These are phyloP conservation scores for Penicillium paneum DNA, from an alignment of 2,329 filamentous ascomycete species.

Conservation along the genomic window DNA sequence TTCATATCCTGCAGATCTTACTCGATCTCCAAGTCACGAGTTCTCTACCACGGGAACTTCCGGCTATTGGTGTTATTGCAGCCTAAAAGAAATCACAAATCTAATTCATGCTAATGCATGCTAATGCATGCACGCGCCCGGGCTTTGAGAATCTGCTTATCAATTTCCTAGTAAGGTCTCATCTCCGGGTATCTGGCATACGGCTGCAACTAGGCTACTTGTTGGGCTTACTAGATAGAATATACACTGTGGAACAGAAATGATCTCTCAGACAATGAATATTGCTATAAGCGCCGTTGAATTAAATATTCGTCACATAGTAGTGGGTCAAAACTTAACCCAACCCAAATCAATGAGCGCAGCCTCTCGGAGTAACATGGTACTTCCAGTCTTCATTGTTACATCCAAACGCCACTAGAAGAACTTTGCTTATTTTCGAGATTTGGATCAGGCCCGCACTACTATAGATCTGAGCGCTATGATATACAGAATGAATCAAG, in stretches of 20 bases:
- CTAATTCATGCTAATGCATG: slow-evolving; percentile 11
- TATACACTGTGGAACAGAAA: not conserved
- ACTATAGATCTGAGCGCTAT: not conserved
- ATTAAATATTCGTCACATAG: not conserved
- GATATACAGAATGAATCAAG: not conserved
- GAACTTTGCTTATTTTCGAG: not conserved
- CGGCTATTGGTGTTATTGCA: slow-evolving; percentile 3
- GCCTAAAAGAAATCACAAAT: slow-evolving; percentile 17
- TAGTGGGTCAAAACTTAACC: not conserved
- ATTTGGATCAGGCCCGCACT: not conserved
- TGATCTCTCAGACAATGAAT: not conserved
- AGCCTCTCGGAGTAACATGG: not conserved
- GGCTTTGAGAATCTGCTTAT: not conserved
- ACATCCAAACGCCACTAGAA: slow-evolving; percentile 3
- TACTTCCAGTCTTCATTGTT: slow-evolving; percentile 1
- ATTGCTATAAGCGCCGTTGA: not conserved
- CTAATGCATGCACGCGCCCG: slow-evolving; percentile 11
- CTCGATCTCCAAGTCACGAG: slow-evolving; percentile 16
- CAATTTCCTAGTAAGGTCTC: not conserved
- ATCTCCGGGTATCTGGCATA: not conserved
- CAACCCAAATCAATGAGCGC: not conserved
- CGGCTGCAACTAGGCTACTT: not conserved
- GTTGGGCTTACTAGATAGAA: not conserved
- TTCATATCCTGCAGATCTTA: slow-evolving; percentile 2
- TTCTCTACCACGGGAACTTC: slow-evolving; percentile 7